Percentiles rank a stretch among this genome's conserved stretches.
These are phyloP conservation scores for Ormosia semicastrata DNA, from an alignment of 306 rosid species.

Conservation along the genomic window DNA sequence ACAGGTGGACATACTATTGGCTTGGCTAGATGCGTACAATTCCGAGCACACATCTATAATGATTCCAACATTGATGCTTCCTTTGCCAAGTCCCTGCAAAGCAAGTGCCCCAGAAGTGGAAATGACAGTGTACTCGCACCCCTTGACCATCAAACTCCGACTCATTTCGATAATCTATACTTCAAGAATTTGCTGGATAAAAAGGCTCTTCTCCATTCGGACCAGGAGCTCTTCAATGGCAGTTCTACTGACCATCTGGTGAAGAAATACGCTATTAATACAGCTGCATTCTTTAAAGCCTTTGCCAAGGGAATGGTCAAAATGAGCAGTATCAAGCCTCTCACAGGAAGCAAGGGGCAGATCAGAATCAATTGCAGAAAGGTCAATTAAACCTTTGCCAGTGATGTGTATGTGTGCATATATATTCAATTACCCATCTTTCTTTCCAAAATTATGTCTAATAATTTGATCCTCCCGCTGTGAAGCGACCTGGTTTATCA, in stretches of 20 bases:
- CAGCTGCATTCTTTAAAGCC: slow-evolving; percentile 31
- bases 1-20: slow-evolving; percentile 66
- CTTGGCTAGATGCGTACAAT: slow-evolving; percentile 43
- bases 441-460: neutral
- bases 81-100: slow-evolving; percentile 38
- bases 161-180: slow-evolving; percentile 49
- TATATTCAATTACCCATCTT: neutral
- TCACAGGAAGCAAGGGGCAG: slow-evolving; percentile 52
- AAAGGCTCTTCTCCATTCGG: slow-evolving; percentile 61
- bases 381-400: slow-evolving; percentile 28
- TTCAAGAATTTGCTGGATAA: slow-evolving; percentile 40
- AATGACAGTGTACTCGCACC: slow-evolving; percentile 33
- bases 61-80: slow-evolving; percentile 55
- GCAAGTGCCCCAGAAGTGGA: slow-evolving; percentile 52
- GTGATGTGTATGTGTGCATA: neutral
- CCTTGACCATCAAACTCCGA: slow-evolving; percentile 52
- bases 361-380: slow-evolving; percentile 59
- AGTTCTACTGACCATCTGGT: slow-evolving; percentile 43
- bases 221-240: slow-evolving; percentile 53
- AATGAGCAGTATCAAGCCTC: slow-evolving; percentile 53
- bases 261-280: slow-evolving; percentile 31
- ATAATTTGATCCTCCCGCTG: neutral
- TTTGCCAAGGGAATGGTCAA: slow-evolving; percentile 50
- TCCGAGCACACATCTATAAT: slow-evolving; percentile 48
- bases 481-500: neutral